phyloP scores from a whole-genome alignment of 1,284 basidiomycete species.

The Tilletiaria anomala region DNA sequence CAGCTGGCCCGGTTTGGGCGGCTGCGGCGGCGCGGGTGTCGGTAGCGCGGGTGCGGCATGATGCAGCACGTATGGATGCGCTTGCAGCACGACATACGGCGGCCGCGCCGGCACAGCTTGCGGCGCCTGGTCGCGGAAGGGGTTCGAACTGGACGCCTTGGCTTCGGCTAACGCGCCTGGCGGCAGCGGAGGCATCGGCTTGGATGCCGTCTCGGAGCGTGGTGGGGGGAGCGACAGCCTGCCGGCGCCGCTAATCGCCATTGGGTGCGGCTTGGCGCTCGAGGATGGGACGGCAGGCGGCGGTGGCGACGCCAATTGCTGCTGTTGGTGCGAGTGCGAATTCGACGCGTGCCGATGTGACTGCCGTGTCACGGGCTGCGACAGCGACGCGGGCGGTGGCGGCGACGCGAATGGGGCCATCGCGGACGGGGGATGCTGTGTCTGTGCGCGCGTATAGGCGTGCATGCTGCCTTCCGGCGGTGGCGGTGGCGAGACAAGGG shows the following conservation, averaged over 20 bases:
- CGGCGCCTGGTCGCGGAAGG: slow-evolving; percentile 10
- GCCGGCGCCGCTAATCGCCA: no score
- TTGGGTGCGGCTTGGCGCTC: no score
- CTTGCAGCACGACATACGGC: no score
- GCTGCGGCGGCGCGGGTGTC: slow-evolving; percentile 10
- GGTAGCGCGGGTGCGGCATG: slow-evolving; percentile 8
- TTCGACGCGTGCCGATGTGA: no score
- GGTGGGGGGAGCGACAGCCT: background rate
- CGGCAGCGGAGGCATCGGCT: background rate
- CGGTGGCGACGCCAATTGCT: no score
- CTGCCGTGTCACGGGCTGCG: no score
- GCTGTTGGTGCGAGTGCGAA: no score
- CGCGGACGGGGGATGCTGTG: no score
- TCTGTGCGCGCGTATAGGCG: no score
- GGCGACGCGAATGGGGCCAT: no score
- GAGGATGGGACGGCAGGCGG: no score
- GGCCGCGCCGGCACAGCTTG: background rate
- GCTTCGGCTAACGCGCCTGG: background rate
- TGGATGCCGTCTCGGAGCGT: background rate
- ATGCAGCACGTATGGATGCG: slow-evolving; percentile 3
- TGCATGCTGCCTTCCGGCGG: background rate
- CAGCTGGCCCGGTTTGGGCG: slow-evolving; percentile 8
- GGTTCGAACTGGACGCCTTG: slow-evolving; percentile 8
- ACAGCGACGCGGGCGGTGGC: no score
- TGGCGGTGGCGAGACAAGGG: background rate